These are phyloP conservation scores for Rhytidhysteron rufulum DNA, from an alignment of 2,329 filamentous ascomycete genomes.

Conservation along the genomic window DNA sequence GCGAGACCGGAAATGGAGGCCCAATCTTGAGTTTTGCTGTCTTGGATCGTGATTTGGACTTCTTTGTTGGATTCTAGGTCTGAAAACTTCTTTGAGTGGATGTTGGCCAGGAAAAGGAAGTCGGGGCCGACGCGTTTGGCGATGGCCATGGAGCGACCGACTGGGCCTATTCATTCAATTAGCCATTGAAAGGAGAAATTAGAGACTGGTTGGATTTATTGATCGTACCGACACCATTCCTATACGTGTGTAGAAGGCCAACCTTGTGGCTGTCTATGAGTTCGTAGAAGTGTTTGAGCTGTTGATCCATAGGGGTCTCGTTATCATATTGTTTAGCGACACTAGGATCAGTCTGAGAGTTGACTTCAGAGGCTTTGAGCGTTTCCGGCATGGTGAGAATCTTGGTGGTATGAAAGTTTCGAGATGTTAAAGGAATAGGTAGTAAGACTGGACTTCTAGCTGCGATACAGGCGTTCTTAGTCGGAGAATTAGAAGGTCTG, in stretches of 20 bases:
- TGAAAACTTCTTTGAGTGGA: slow-evolving; percentile 44
- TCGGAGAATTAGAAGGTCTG: not conserved
- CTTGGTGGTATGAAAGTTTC: slow-evolving; percentile 15
- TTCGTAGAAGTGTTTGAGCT: slow-evolving; percentile 47
- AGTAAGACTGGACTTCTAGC: not conserved
- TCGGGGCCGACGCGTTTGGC: slow-evolving; percentile 55
- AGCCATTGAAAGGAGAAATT: slow-evolving; percentile 1
- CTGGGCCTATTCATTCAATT: slow-evolving; percentile 24
- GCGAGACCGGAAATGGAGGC: slow-evolving; percentile 43
- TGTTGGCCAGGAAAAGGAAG: slow-evolving; percentile 50
- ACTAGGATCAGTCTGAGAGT: slow-evolving; percentile 43
- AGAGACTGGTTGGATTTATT: no score
- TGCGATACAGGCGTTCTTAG: not conserved
- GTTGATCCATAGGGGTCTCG: slow-evolving; percentile 40
- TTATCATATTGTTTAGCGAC: slow-evolving; percentile 49
- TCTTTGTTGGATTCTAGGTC: slow-evolving; percentile 43
- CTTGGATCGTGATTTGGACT: slow-evolving; percentile 45
- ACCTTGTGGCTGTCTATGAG: slow-evolving; percentile 46
- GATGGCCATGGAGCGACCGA: slow-evolving; percentile 47
- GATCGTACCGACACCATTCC: slow-evolving; percentile 34
- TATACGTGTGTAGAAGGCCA: slow-evolving; percentile 40
- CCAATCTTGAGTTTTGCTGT: slow-evolving; percentile 47
- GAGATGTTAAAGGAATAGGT: not conserved
- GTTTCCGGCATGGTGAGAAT: slow-evolving; percentile 43
- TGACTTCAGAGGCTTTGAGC: slow-evolving; percentile 38